Base-by-base conservation (phyloP, 768 basidiomycete species). In the Hortiboletus flavorubellus region DNA sequence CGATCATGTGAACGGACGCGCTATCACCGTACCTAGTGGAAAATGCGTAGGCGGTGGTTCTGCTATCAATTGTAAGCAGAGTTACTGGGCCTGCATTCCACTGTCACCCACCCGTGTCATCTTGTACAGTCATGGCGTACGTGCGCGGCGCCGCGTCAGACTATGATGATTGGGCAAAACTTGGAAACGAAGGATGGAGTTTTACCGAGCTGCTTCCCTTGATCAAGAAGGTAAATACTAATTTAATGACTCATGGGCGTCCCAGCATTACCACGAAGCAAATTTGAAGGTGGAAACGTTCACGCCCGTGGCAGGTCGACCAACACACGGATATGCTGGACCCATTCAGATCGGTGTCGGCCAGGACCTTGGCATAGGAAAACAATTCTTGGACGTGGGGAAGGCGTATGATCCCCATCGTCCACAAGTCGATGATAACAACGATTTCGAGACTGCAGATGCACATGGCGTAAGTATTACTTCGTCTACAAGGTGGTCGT, bases 371-470 rank as follows among this genome's bases (percentile, higher is more conserved):
- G 46, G 34, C 2, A 5, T 61, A n/a, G 75, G 68, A 11, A 66
- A 74, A 21, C 69, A 84, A 18, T 82, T 79, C 55, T 68, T 85
- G 21, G 69, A 71, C 7, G 73, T 80, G 15, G 82, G 73, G 2
- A 62, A 61, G 14, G 55, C 68, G 23, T 82, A 78, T 30, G 83
- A 85, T 64, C 73, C 12, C 14, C 12, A 33, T 9, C 31, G 31
- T 10, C 31, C 31, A 33, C 31, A 33, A 11, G 31, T 33, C 31
- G 31, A 33, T 33, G 31, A 33, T 33, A 33, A 33, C 31, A 33
- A 33, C 9, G 31, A 33, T 33, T 33, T 33, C 10, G 31, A 33
- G 31, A 33, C 31, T 33, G 31, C 31, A 33, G 10, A 33, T 33
- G 31, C 31, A 33, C 31, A 33, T 33, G 10, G 31, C 8, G 31